phyloP scores from a whole-genome alignment of 257 asterid species.

The Ligustrum vulgare region DNA sequence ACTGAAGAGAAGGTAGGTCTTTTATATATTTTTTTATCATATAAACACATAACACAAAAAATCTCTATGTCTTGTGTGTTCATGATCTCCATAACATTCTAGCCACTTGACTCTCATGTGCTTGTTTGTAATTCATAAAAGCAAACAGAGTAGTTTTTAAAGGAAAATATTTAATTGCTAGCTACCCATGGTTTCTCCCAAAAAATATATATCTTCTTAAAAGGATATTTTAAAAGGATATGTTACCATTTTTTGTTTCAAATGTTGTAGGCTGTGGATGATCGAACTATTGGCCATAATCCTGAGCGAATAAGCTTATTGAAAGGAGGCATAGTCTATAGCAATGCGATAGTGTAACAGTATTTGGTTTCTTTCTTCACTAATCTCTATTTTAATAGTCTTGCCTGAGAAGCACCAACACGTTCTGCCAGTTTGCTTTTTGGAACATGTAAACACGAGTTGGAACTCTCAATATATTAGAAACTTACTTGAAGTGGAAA shows the following conservation, averaged over 20 bases:
- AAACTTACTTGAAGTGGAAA: background rate
- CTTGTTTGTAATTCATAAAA: background rate
- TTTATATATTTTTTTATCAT: slow-evolving; percentile 8
- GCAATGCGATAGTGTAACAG: slow-evolving; percentile 75
- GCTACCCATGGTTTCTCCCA: slow-evolving; percentile 9
- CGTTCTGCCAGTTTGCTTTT: background rate
- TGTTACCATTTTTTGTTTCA: slow-evolving; percentile 12
- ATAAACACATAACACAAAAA: too few relatives aligned
- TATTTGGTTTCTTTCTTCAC: too few relatives aligned
- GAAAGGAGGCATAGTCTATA: slow-evolving; percentile 88
- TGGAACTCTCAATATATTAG: background rate
- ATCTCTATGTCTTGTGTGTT: background rate
- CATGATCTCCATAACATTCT: background rate
- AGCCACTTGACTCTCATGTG: background rate
- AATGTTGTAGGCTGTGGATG: slow-evolving; percentile 76
- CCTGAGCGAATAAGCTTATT: slow-evolving; percentile 92
- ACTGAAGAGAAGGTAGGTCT: slow-evolving; percentile 67
- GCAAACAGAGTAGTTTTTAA: slow-evolving; percentile 6
- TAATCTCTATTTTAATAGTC: background rate
- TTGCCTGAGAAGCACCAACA: too few relatives aligned
- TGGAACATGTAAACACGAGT: background rate
- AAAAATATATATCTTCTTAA: slow-evolving; percentile 3
- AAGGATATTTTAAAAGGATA: background rate
- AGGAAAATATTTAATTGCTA: background rate
- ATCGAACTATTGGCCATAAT: slow-evolving; percentile 85